Evolutionary conservation across 306 rosid species (phyloP).

Genomic region (Fagus crenata): DNA sequence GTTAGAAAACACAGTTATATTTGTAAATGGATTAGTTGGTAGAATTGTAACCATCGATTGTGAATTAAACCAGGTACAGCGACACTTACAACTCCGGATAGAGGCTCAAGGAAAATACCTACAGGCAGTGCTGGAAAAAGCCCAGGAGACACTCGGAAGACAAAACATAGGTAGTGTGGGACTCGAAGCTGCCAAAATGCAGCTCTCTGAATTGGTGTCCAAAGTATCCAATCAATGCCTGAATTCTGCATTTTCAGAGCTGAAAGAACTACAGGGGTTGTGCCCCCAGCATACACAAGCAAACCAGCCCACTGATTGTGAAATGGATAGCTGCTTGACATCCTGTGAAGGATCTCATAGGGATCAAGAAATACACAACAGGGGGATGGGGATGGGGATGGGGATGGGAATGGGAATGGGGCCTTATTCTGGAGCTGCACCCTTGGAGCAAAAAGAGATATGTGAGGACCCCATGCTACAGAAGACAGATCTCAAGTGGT

Average conservation of each 20-base stretch:
- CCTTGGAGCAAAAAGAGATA: slow-evolving; percentile 47
- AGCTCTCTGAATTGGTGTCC: slow-evolving; percentile 83
- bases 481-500: slow-evolving; percentile 34
- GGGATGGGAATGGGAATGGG: slow-evolving; percentile 34
- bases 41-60: slow-evolving; percentile 19
- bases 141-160: slow-evolving; percentile 78
- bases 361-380: slow-evolving; percentile 53
- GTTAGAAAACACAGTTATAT: not conserved
- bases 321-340: slow-evolving; percentile 76
- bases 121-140: slow-evolving; percentile 74
- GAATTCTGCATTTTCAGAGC: slow-evolving; percentile 64
- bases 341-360: slow-evolving; percentile 70
- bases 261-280: slow-evolving; percentile 54
- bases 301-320: slow-evolving; percentile 55
- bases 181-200: slow-evolving; percentile 78
- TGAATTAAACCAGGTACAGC: slow-evolving; percentile 61
- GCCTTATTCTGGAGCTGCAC: slow-evolving; percentile 34
- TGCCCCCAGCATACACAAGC: slow-evolving; percentile 45
- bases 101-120: slow-evolving; percentile 95
- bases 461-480: slow-evolving; percentile 30
- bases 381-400: slow-evolving; percentile 28
- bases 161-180: slow-evolving; percentile 60
- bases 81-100: slow-evolving; percentile 82
- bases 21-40: not conserved
- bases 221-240: slow-evolving; percentile 83